These are phyloP conservation scores for Yarrowia deformans DNA, from an alignment of 805 yeast genomes.

Conservation along the genomic window DNA sequence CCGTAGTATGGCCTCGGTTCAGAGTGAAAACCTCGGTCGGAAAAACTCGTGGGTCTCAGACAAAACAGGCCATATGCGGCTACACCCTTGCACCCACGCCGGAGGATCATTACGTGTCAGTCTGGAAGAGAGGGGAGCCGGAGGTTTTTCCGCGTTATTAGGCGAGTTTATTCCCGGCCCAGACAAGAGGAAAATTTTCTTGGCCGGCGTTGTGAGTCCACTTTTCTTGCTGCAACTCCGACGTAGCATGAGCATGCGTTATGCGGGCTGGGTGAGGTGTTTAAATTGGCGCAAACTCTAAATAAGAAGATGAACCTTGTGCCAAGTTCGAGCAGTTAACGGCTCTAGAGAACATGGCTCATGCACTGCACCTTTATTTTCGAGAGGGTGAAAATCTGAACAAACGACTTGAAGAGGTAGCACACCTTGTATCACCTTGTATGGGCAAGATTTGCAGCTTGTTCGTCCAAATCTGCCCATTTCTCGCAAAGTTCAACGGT, in stretches of 20 bases:
- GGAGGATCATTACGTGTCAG: neutral
- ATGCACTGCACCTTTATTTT: neutral
- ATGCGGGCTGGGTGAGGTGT: constrained; percentile 1
- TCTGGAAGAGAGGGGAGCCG: neutral
- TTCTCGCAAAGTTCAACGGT: constrained; percentile 16
- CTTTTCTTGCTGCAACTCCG: neutral
- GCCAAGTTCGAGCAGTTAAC: no score
- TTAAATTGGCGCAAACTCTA: neutral
- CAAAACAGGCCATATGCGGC: constrained; percentile 20
- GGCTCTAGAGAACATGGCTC: no score
- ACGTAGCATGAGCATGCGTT: no score
- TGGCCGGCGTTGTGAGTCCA: neutral
- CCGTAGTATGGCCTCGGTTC: neutral
- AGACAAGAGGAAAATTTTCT: neutral
- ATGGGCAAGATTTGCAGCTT: no score
- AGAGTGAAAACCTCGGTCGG: no score
- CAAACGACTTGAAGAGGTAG: neutral
- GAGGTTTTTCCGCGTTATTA: constrained; percentile 15
- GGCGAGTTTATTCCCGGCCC: neutral
- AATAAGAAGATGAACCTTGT: no score
- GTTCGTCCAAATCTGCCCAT: constrained; percentile 20
- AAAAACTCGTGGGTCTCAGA: neutral
- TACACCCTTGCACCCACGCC: neutral
- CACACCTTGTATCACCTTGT: no score
- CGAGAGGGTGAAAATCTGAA: neutral